phyloP scores from a whole-genome alignment of 305 asterid species.

The Salvia sclarea region DNA sequence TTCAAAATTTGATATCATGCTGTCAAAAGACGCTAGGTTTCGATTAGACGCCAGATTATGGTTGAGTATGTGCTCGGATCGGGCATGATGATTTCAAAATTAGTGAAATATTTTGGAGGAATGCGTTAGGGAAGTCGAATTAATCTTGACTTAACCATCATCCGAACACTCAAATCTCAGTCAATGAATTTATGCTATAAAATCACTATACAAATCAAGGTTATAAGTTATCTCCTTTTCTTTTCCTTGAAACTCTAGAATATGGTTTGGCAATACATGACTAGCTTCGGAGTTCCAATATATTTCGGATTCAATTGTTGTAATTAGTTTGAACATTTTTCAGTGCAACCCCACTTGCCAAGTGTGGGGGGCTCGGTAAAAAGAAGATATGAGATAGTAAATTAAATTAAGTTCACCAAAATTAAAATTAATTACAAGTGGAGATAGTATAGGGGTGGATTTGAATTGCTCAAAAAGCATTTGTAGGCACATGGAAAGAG shows the following conservation, averaged over 20 bases:
- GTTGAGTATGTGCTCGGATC: too few species aligned
- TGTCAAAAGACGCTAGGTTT: too few species aligned
- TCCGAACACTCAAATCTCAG: background rate
- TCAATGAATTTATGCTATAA: background rate
- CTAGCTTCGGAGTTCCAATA: background rate
- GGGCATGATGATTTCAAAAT: too few species aligned
- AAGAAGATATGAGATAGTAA: background rate
- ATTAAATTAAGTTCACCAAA: background rate
- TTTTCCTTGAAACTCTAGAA: too few species aligned
- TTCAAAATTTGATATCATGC: too few species aligned
- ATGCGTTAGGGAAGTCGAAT: background rate
- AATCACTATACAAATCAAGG: background rate
- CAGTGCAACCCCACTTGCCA: background rate
- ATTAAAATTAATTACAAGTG: background rate
- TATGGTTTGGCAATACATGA: background rate
- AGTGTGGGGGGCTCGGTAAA: background rate
- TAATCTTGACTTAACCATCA: background rate
- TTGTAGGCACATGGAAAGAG: conserved; percentile 21
- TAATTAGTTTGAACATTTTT: background rate
- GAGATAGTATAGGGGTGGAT: background rate
- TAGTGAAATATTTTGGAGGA: background rate
- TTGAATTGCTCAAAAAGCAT: conserved; percentile 3
- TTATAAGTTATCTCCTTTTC: background rate
- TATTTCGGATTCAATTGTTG: background rate
- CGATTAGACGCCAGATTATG: too few species aligned